Evolutionary conservation across 768 basidiomycete genomes (phyloP).

Genomic region (Mycena indigotica): DNA sequence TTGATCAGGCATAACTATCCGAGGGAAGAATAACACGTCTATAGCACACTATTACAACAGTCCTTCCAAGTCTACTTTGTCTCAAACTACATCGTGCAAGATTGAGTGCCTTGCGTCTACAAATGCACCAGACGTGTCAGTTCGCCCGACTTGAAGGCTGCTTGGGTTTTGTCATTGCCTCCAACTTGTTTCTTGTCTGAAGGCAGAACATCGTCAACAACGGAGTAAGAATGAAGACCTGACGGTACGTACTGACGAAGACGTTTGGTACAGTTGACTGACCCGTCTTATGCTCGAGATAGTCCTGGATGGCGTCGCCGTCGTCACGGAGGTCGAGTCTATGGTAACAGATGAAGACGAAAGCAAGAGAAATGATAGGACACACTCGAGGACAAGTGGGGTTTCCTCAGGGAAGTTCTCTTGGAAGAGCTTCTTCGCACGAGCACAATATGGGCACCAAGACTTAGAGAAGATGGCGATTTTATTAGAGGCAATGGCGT

Average conservation of each 20-base stretch:
- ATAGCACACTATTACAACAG: background rate
- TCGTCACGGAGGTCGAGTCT: conserved; percentile 51
- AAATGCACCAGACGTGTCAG: conserved; percentile 13
- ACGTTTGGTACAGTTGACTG: conserved; percentile 61
- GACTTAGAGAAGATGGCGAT: conserved; percentile 50
- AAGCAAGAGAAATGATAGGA: background rate
- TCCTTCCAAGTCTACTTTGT: too few species aligned
- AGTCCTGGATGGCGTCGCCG: conserved; percentile 51
- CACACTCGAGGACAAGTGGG: conserved; percentile 39
- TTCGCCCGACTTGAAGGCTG: conserved; percentile 6
- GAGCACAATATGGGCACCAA: conserved; percentile 39
- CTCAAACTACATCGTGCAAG: too few species aligned
- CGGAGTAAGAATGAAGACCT: too few species aligned
- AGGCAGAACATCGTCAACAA: background rate
- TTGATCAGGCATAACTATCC: too few species aligned
- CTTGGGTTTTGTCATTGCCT: conserved; percentile 22
- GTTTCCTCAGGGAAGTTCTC: conserved; percentile 27
- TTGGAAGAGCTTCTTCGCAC: conserved; percentile 38
- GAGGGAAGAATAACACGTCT: too few species aligned
- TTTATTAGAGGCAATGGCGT: conserved; percentile 37
- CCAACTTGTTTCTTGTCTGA: conserved; percentile 19
- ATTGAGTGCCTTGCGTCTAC: too few species aligned
- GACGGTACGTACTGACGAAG: conserved; percentile 53
- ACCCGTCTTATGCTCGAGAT: conserved; percentile 50
- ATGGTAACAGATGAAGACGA: background rate